Conservation (phyloP, 2,329 filamentous ascomycete species). For the Fusarium sterilihyphosum region DNA sequence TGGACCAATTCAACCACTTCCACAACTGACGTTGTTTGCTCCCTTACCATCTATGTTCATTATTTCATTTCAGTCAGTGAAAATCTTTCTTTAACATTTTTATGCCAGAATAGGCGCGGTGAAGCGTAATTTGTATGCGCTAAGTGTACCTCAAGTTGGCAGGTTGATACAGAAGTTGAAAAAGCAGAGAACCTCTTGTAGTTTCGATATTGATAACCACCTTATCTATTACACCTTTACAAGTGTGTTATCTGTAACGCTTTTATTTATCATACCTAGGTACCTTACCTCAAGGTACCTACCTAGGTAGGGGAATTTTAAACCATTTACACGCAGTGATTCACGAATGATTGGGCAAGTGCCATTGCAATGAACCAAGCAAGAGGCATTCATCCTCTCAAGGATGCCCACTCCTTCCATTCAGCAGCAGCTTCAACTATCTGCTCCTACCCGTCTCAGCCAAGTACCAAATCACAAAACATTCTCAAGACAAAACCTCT, state of each 20-base stretch:
- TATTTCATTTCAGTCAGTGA: too few relatives aligned
- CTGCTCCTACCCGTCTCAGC: not conserved
- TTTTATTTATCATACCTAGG: too few relatives aligned
- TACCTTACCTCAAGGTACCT: too few relatives aligned
- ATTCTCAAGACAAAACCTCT: not conserved
- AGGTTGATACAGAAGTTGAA: too few relatives aligned
- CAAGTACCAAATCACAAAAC: not conserved
- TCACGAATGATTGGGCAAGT: not conserved
- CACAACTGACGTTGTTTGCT: too few relatives aligned
- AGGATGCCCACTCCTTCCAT: not conserved
- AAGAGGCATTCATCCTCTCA: not conserved
- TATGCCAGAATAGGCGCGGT: rapidly evolving
- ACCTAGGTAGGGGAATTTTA: too few relatives aligned
- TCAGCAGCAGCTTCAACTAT: not conserved
- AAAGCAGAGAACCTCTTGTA: not conserved
- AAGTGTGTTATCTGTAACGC: too few relatives aligned
- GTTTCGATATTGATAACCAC: too few relatives aligned
- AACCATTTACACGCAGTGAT: not conserved
- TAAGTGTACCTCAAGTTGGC: not conserved
- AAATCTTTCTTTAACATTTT: rapidly evolving
- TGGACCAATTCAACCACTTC: too few relatives aligned
- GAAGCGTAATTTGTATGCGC: not conserved
- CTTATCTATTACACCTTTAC: too few relatives aligned
- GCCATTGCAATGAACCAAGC: not conserved
- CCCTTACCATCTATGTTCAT: too few relatives aligned